A percentile compares a stretch with the other conserved stretches of the same genome.
Conservation (phyloP, 208 protist genomes). For the Crithidia acanthocephali region DNA sequence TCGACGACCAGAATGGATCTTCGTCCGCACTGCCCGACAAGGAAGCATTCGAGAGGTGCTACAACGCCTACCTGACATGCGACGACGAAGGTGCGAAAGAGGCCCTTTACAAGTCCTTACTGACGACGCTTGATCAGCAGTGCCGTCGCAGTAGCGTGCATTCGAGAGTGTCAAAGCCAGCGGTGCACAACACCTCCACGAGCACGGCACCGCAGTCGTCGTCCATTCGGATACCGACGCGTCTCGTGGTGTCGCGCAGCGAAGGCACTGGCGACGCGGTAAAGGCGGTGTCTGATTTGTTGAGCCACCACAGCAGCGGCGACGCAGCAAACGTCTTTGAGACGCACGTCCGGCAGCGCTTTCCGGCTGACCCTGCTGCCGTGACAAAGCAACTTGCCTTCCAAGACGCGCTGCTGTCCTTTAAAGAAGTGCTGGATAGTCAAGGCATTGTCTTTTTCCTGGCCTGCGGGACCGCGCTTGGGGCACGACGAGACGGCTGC, state of each 20-base stretch:
- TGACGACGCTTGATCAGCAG: slow-evolving; percentile 20
- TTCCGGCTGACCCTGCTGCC: background rate
- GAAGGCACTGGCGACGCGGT: no score
- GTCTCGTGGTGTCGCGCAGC: background rate
- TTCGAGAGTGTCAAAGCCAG: background rate
- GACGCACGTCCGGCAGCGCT: slow-evolving; percentile 11
- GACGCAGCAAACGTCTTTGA: slow-evolving; percentile 18
- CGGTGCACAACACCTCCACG: no score
- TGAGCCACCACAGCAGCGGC: background rate
- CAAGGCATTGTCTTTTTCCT: slow-evolving; percentile 73
- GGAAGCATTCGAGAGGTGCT: slow-evolving; percentile 9
- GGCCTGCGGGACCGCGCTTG: slow-evolving; percentile 84
- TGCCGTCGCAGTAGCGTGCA: background rate
- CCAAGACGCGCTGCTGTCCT: slow-evolving; percentile 66
- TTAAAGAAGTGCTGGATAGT: slow-evolving; percentile 34
- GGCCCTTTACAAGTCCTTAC: slow-evolving; percentile 4
- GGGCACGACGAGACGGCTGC: slow-evolving; percentile 72
- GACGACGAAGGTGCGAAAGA: slow-evolving; percentile 6
- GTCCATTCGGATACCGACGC: slow-evolving; percentile 14
- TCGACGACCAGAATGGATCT: no score
- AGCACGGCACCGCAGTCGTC: background rate
- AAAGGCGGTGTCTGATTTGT: background rate
- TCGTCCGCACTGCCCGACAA: background rate
- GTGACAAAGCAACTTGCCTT: slow-evolving; percentile 64
- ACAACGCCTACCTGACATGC: slow-evolving; percentile 18